These are phyloP conservation scores for Aquilaria yunnanensis DNA, from an alignment of 345 rosid genomes.

Conservation along the genomic window DNA sequence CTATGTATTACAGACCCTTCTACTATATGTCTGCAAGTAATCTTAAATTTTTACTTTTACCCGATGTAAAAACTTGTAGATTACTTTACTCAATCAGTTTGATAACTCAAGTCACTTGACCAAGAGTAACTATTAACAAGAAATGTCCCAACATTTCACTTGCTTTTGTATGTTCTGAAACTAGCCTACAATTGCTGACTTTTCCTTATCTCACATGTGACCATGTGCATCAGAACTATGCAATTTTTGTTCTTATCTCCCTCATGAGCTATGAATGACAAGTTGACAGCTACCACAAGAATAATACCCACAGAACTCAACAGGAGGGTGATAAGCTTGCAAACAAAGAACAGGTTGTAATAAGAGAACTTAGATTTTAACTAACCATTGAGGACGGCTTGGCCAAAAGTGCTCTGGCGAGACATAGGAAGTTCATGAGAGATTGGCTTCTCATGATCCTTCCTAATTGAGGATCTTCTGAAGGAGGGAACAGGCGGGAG, in stretches of 20 bases:
- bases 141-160: no score
- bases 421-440: slow-evolving; percentile 52
- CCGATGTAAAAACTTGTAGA: not conserved
- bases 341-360: no score
- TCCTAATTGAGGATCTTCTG: slow-evolving; percentile 26
- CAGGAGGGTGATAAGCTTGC: no score
- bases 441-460: slow-evolving; percentile 30
- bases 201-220: no score
- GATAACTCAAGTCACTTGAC: not conserved
- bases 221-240: no score
- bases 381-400: slow-evolving; percentile 81
- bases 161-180: no score
- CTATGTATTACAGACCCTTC: not conserved
- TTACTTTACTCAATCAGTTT: not conserved
- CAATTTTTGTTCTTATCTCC: no score
- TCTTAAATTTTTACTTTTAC: not conserved
- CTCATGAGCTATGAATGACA: no score
- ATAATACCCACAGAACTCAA: no score
- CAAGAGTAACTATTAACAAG: not conserved
- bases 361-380: not conserved
- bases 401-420: slow-evolving; percentile 64
- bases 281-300: no score
- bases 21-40: not conserved
- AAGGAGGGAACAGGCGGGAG: slow-evolving; percentile 43
- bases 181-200: no score